Conservation (phyloP, 306 rosid genomes). For the Prosopis cineraria region DNA sequence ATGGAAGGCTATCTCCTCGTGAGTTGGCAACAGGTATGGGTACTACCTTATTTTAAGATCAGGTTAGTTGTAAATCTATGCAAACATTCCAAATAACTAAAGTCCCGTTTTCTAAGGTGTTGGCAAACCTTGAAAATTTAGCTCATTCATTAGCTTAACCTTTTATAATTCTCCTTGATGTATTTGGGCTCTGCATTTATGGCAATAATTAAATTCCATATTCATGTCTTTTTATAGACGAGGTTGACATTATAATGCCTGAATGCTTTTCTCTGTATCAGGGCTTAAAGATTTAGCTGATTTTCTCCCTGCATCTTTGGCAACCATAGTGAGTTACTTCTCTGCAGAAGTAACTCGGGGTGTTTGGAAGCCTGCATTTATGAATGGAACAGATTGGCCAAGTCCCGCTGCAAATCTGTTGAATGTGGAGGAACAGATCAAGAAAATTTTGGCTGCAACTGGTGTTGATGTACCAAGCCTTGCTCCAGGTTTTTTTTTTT, state of each 20-base stretch:
- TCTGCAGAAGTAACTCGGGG: constrained; percentile 96
- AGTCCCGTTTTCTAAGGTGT: constrained; percentile 6
- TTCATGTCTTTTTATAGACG: constrained; percentile 29
- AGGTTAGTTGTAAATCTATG: neutral
- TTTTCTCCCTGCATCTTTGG: constrained; percentile 96
- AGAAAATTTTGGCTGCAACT: constrained; percentile 88
- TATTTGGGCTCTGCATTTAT: constrained; percentile 24
- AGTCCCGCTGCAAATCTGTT: constrained; percentile 91
- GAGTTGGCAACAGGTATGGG: constrained; percentile 89
- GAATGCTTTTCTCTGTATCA: constrained; percentile 42
- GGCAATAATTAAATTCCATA: constrained; percentile 22
- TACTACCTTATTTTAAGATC: constrained; percentile 8
- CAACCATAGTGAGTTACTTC: constrained; percentile 93
- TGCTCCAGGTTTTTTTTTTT: constrained; percentile 68
- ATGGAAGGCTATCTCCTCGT: constrained; percentile 93
- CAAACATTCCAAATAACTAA: constrained; percentile 21
- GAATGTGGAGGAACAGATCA: constrained; percentile 90
- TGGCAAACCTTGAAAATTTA: constrained; percentile 18
- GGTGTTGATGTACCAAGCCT: constrained; percentile 97
- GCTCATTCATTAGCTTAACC: neutral
- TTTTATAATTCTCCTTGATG: neutral
- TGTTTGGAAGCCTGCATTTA: constrained; percentile 89
- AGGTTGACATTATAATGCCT: constrained; percentile 3
- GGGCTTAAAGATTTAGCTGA: constrained; percentile 98
- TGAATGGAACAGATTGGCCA: constrained; percentile 99